Evolutionary conservation across 805 yeast genomes (phyloP), one percentile per base, ranked within the genome.

Genomic region (Wickerhamiella parazyma): DNA sequence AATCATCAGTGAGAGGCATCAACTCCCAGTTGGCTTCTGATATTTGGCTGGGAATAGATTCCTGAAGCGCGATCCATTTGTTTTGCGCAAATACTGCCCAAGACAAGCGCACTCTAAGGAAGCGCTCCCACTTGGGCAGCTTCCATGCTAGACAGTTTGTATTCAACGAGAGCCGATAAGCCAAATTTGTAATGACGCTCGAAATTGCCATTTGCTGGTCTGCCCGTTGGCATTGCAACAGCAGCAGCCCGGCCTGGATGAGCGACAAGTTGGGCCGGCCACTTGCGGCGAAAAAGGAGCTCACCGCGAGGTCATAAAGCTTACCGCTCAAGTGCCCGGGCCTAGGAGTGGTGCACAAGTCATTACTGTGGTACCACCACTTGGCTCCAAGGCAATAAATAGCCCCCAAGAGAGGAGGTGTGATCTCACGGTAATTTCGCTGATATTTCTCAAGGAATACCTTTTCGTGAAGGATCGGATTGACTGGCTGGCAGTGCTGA

Each of bases 1-100:
- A 42, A 29, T 52, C 55, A 2, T 51, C 33, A 14, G 42, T 41
- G 21, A 53, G 39, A 1, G 51, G 42, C 11, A 52, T 39, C 3
- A 87, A 91, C 33, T 79, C 66, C 96, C 97, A 89, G 57, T 85
- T 82, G 44, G 70, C 63, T 2, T 75, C 68, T 17, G 76, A 72
- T 28, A 80, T 70, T 59, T 85, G 94, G 0, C 94, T 79, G 1
- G 95, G 94, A 35, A 95, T 67, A 0, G 87, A 75, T 55, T 84
- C 93, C 42, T 76, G 74, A 39, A 87, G 63, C 1, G 94, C 68
- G 8, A 80, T 70, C 97, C 97, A 89, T 57, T 87, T 85, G 55
- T 86, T 95, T 59, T 86, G 94, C 41, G 81, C 67, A 68, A 76
- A 89, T 1, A 86, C 91, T 0, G 96, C 96, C 97, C 98, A 89